Conservation (phyloP, 1,139 yeast species). For the Yamadazyma spencermartinsiae region DNA sequence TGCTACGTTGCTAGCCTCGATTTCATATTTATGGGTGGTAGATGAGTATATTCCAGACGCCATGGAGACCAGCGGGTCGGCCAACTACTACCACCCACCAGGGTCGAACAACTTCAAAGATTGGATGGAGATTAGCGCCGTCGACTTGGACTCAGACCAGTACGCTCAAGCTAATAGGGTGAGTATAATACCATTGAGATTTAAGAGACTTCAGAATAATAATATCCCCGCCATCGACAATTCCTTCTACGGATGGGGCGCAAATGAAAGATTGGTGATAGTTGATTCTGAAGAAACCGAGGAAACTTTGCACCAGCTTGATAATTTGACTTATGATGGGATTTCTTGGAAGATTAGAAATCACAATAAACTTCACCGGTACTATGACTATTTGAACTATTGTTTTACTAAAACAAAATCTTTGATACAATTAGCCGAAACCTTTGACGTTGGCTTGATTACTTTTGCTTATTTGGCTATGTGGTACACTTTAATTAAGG, state of each 20-base stretch:
- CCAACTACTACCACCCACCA: conserved; percentile 47
- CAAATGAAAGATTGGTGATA: conserved; percentile 44
- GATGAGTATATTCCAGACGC: conserved; percentile 67
- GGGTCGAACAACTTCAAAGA: conserved; percentile 33
- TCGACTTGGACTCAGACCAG: conserved; percentile 23
- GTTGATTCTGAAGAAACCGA: conserved; percentile 39
- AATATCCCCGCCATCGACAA: conserved; percentile 33
- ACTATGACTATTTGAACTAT: conserved; percentile 58
- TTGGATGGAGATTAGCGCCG: conserved; percentile 43
- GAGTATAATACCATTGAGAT: conserved; percentile 56
- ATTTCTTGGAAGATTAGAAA: conserved; percentile 67
- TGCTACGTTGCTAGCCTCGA: conserved; percentile 73
- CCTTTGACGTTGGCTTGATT: conserved; percentile 80
- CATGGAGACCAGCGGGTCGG: conserved; percentile 18
- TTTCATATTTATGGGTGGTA: conserved; percentile 78
- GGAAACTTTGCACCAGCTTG: conserved; percentile 31
- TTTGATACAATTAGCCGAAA: conserved; percentile 75
- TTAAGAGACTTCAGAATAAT: conserved; percentile 42
- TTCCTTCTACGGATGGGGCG: conserved; percentile 31
- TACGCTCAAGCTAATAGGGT: conserved; percentile 46
- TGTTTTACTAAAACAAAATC: conserved; percentile 48
- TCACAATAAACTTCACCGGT: conserved; percentile 61
- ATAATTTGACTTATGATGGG: conserved; percentile 37
- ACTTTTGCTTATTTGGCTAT: conserved; percentile 84
- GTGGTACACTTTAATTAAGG: conserved; percentile 80